Conservation (phyloP, 345 rosid species). For the Lenwebbia sp. region DNA sequence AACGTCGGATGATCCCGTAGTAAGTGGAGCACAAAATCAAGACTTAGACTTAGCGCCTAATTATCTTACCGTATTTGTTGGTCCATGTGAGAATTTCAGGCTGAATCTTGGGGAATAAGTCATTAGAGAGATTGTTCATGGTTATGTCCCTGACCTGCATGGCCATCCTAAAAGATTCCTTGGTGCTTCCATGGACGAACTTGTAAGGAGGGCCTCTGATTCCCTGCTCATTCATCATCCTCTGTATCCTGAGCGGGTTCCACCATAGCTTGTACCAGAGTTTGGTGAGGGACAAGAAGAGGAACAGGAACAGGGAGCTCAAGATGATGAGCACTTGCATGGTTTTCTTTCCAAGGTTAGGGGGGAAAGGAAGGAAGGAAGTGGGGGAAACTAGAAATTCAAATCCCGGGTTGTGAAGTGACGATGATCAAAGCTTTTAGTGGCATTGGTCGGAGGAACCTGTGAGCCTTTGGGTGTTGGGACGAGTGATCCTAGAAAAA, state of each 20-base stretch:
- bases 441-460: background rate
- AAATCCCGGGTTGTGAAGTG: background rate
- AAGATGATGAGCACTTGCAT: background rate
- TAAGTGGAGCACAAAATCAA: background rate
- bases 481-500: too few species aligned
- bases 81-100: slow-evolving; percentile 19
- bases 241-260: slow-evolving; percentile 4
- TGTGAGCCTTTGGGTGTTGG: too few species aligned
- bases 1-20: background rate
- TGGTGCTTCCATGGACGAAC: slow-evolving; percentile 12
- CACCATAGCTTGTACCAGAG: slow-evolving; percentile 10
- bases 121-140: background rate
- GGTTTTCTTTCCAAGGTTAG: background rate
- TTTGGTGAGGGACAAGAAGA: background rate
- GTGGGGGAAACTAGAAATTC: background rate
- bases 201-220: slow-evolving; percentile 3
- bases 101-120: slow-evolving; percentile 3
- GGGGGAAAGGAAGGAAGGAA: background rate
- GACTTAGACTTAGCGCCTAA: background rate
- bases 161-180: background rate
- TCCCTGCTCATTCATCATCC: slow-evolving; percentile 6
- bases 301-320: background rate
- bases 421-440: background rate
- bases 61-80: slow-evolving; percentile 10
- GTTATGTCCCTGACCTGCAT: background rate